Conservation (phyloP, 306 rosid genomes). For the Inga laurina region DNA sequence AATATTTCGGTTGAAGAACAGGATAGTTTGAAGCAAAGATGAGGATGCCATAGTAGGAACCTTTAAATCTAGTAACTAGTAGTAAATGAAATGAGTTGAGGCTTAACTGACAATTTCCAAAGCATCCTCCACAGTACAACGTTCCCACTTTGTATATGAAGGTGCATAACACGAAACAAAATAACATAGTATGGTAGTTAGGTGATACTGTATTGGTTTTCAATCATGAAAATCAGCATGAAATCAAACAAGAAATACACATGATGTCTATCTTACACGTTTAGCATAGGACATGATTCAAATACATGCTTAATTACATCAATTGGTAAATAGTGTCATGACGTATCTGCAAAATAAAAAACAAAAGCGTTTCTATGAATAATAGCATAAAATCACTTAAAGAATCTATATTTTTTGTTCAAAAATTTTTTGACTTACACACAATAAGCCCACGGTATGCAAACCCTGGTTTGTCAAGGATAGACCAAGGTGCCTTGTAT, state of each 20-base stretch:
- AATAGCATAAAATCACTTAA: conserved; percentile 21
- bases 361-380: background rate
- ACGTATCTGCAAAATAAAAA: conserved; percentile 72
- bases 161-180: conserved; percentile 57
- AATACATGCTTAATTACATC: conserved; percentile 77
- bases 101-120: conserved; percentile 84
- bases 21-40: conserved; percentile 14
- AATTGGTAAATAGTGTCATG: conserved; percentile 89
- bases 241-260: conserved; percentile 18
- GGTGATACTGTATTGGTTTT: background rate
- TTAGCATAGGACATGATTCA: conserved; percentile 97
- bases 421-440: conserved; percentile 52
- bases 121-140: conserved; percentile 91
- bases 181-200: conserved; percentile 10
- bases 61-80: conserved; percentile 5
- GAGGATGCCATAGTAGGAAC: background rate
- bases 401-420: conserved; percentile 5
- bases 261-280: conserved; percentile 59
- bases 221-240: background rate
- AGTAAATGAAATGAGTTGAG: conserved; percentile 27
- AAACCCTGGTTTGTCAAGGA: conserved; percentile 84
- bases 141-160: conserved; percentile 83
- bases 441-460: conserved; percentile 87
- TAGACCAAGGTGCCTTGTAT: conserved; percentile 83
- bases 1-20: background rate